Conservation (phyloP, 306 rosid species). For the Acmispon strigosus region DNA sequence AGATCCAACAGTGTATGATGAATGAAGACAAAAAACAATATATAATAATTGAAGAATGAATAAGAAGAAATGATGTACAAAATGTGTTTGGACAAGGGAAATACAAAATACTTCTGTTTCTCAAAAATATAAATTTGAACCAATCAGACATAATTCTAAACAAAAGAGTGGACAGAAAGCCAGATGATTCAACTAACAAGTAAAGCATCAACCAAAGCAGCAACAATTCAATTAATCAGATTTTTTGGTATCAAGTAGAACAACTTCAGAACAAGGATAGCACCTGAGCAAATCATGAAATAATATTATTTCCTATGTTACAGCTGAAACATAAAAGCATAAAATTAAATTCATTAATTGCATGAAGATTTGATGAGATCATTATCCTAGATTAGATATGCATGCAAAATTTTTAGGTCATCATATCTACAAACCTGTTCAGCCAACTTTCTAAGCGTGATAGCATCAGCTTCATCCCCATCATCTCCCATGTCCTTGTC, state of each 20-base stretch:
- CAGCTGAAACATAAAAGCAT: background rate
- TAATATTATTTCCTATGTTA: background rate
- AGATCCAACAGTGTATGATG: background rate
- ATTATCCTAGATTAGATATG: background rate
- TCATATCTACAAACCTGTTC: slow-evolving; percentile 54
- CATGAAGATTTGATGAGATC: background rate
- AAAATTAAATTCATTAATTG: background rate
- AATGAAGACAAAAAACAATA: background rate
- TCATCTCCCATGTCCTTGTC: slow-evolving; percentile 96
- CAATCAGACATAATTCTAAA: background rate
- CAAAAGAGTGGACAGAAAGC: background rate
- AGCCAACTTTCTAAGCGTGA: slow-evolving; percentile 74
- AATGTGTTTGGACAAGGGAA: background rate
- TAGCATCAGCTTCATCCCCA: slow-evolving; percentile 75
- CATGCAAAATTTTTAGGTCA: background rate
- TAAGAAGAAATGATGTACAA: background rate
- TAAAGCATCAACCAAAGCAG: too few species aligned
- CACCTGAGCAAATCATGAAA: too few species aligned
- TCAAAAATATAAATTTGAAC: background rate
- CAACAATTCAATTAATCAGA: too few species aligned
- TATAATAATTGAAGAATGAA: background rate
- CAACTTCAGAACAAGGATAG: too few species aligned
- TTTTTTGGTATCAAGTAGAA: too few species aligned
- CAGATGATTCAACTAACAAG: too few species aligned
- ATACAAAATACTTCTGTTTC: background rate